A percentile compares a stretch with the other conserved stretches of the same genome.
Evolutionary conservation across 148 eudicot genomes (phyloP).

Genomic region (Dysphania ambrosioides): DNA sequence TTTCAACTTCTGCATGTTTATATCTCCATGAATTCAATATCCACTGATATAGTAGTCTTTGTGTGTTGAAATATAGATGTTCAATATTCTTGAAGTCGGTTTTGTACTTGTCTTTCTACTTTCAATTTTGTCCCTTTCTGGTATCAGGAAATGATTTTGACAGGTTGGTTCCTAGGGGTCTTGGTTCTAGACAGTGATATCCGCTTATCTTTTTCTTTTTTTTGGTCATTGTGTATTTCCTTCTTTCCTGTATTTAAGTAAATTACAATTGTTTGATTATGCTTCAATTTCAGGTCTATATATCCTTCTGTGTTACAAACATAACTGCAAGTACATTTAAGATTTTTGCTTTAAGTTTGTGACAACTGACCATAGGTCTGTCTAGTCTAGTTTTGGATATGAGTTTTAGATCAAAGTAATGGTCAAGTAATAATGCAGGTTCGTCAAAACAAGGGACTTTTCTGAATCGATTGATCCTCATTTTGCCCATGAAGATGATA

Average conservation of each 20-base stretch:
- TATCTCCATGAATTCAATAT: neutral
- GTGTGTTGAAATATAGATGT: neutral
- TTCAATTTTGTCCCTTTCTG: neutral
- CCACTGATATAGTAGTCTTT: neutral
- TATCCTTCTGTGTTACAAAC: neutral
- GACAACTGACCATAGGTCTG: neutral
- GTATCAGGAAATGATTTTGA: neutral
- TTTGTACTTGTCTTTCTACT: neutral
- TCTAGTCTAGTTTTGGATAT: neutral
- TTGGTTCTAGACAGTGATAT: neutral
- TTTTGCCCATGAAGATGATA: constrained; percentile 34
- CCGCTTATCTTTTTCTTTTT: neutral
- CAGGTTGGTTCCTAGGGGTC: neutral
- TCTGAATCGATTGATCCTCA: constrained; percentile 22
- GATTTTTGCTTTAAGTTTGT: neutral
- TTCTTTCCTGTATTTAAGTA: neutral
- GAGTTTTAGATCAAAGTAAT: constrained; percentile 4
- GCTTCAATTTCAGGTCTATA: neutral
- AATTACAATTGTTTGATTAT: neutral
- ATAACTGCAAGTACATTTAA: neutral
- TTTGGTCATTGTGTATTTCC: neutral
- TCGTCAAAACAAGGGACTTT: constrained; percentile 24
- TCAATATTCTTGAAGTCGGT: neutral
- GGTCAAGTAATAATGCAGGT: constrained; percentile 42
- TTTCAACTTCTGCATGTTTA: neutral